Conservation (phyloP, 306 rosid genomes). For the Medicago truncatula region MtrunA17r5.0-ANR NC_053049.1:35518501-35519000, state of each 20-base stretch:
- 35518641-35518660: conserved; percentile 85
- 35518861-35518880: not conserved
- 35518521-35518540: conserved; percentile 87
- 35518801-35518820: conserved; percentile 6
- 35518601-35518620: conserved; percentile 88
- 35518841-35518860: not conserved
- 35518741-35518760: not conserved
- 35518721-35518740: conserved; percentile 9
- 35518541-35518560: conserved; percentile 94
- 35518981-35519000: not conserved
- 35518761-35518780: not conserved
- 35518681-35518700: conserved; percentile 96
- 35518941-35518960: not conserved
- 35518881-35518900: not conserved
- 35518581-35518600: conserved; percentile 78
- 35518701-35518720: conserved; percentile 42
- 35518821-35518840: not conserved
- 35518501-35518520: conserved; percentile 92
- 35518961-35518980: not conserved
- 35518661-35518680: conserved; percentile 90
- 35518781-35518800: not conserved
- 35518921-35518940: not conserved
- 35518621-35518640: conserved; percentile 97
- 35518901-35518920: not conserved
- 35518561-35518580: conserved; percentile 79